Evolutionary conservation across 345 rosid species (phyloP).

Genomic region (Arabidopsis arenosa): DNA sequence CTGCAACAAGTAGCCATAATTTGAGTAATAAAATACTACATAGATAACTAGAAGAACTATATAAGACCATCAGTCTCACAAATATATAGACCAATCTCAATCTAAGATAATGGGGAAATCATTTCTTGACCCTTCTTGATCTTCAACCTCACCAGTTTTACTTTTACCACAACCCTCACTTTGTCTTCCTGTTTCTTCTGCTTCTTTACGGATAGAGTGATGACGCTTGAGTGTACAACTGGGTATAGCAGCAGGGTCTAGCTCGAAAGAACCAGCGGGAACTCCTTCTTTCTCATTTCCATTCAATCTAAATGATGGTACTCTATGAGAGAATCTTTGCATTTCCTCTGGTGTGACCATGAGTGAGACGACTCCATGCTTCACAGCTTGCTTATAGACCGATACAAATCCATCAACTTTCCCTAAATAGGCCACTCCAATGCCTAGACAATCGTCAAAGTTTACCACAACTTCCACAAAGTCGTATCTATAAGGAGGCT

Average conservation of each 20-base stretch:
- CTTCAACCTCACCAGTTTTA: conserved; percentile 1
- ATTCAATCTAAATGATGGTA: conserved; percentile 65
- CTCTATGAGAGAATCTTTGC: conserved; percentile 70
- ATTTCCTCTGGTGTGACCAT: conserved; percentile 50
- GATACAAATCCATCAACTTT: conserved; percentile 80
- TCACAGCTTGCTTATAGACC: conserved; percentile 49
- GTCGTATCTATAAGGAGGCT: conserved; percentile 58
- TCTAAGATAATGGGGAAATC: conserved; percentile 23
- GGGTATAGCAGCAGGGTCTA: conserved; percentile 72
- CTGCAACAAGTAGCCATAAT: not conserved
- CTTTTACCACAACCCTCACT: conserved; percentile 23
- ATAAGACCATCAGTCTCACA: not conserved
- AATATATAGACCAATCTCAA: not conserved
- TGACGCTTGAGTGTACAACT: not conserved
- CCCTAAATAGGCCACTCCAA: conserved; percentile 63
- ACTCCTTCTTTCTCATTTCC: conserved; percentile 72
- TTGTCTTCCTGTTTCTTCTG: not conserved
- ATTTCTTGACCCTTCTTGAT: conserved; percentile 5
- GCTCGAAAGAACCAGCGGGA: conserved; percentile 70
- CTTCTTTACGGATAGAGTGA: conserved; percentile 7
- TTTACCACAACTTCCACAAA: conserved; percentile 65
- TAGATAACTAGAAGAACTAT: not conserved
- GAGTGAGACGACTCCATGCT: conserved; percentile 40
- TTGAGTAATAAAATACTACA: not conserved
- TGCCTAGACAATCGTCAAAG: conserved; percentile 48